Base-by-base conservation (phyloP, 2,329 filamentous ascomycete species). In the Chrysoporthe cubensis region DNA sequence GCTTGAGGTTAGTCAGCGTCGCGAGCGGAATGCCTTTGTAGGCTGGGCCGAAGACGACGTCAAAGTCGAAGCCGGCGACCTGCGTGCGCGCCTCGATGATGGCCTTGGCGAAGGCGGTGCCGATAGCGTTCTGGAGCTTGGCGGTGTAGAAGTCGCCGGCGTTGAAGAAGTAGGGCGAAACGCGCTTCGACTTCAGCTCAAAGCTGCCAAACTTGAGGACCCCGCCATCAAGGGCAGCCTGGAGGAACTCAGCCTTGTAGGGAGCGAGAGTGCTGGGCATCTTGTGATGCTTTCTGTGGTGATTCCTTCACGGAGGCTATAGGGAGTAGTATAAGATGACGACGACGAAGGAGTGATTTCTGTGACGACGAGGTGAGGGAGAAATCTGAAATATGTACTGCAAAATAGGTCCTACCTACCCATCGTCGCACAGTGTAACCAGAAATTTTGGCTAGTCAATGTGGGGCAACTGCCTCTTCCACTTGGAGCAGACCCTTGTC, bases 21-120 rank as follows among this genome's bases (percentile, higher is more conserved):
- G 92, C 91, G n/a, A 98, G 87, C 1, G 94, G 93, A 72, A 98
- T 97, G 57, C 96, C 96, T 83, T 98, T 99, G 85, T 98, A 99
- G 11, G 96, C 95, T 2, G 96, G 95, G 18, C 88, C 94, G 79
- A 98, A 98, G 75, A 98, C 85, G 74, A 98, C 87, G 78, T 98
- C 95, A 78, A 96, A 90, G 43, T 86, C 80, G 58, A 87, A 80
- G 18, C 73, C 74, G 34, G 73, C 65, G 5, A 44, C 32, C 44
- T 80, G 78, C 44, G 78, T 73, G 73, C 80, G 79, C 26, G 83
- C 81, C 61, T 84, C 78, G 71, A 84, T 80, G 74, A 91, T 88
- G 66, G 88, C 85, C 72, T 85, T 80, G 56, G 95, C 95, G 80
- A 95, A 98, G 68, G 95, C 94, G 52, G 88, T 86, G 64, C 91